Evolutionary conservation across 1,284 basidiomycete species (phyloP).

Genomic region (Moesziomyces parantarcticus): DNA sequence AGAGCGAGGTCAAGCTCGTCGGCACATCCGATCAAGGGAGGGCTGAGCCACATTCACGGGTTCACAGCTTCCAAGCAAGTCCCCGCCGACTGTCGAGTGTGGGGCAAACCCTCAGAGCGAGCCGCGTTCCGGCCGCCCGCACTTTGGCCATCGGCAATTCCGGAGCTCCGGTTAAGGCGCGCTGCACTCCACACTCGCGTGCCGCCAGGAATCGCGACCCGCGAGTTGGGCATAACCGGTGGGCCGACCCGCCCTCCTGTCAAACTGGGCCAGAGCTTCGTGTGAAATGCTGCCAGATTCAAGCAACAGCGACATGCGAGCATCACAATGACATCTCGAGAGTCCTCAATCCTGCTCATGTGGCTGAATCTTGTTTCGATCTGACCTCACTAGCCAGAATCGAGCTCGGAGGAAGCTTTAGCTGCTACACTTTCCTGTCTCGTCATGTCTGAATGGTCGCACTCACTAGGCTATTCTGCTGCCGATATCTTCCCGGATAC

Average conservation of each 20-base stretch:
- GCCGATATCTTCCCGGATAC: conserved; percentile 19
- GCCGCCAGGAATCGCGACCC: not conserved
- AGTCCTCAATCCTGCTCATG: no score
- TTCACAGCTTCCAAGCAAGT: no score
- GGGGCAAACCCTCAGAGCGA: not conserved
- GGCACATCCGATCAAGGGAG: not conserved
- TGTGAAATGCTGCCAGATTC: not conserved
- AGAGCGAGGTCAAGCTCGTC: not conserved
- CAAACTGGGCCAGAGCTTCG: not conserved
- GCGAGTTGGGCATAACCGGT: not conserved
- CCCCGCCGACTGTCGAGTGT: not conserved
- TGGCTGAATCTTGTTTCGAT: no score
- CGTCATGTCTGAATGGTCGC: conserved; percentile 39
- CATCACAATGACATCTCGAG: not conserved
- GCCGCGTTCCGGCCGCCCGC: not conserved
- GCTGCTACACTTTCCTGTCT: not conserved
- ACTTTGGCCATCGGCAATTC: conserved; percentile 24
- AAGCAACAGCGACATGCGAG: not conserved
- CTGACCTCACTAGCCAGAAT: no score
- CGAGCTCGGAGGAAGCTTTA: not conserved
- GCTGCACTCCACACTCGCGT: conserved; percentile 5
- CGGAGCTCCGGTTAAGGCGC: conserved; percentile 18
- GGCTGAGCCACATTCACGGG: no score
- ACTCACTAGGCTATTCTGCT: conserved; percentile 23
- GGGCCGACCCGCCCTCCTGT: not conserved